A percentile compares a stretch with the other conserved stretches of the same genome.
Evolutionary conservation across 2,329 filamentous ascomycete genomes (phyloP).

Genomic region (Aspergillus persii): DNA sequence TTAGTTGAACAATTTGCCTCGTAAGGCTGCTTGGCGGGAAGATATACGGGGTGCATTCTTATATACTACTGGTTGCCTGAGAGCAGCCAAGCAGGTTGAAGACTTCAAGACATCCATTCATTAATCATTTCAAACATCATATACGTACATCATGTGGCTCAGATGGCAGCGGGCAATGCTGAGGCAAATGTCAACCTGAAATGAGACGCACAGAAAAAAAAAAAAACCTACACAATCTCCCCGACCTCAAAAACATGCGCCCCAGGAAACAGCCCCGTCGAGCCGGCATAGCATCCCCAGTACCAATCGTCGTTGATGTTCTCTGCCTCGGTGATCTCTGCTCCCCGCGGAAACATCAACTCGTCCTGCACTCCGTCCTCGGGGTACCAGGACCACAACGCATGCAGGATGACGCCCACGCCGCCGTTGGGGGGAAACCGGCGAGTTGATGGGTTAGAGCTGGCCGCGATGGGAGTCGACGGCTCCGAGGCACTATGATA

Average conservation of each 20-base stretch:
- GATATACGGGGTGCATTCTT: background rate
- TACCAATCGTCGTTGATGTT: conserved; percentile 92
- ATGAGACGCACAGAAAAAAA: background rate
- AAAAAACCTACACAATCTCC: conserved; percentile 28
- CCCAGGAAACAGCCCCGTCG: conserved; percentile 75
- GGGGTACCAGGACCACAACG: conserved; percentile 78
- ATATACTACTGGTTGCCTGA: background rate
- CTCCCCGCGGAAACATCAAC: conserved; percentile 76
- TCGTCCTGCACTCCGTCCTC: conserved; percentile 61
- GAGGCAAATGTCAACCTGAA: background rate
- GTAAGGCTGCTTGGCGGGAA: background rate
- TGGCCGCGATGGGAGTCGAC: conserved; percentile 59
- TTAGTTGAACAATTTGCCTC: background rate
- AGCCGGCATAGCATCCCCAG: conserved; percentile 80
- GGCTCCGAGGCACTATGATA: conserved; percentile 7
- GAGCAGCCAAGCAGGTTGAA: background rate
- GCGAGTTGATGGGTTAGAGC: conserved; percentile 10
- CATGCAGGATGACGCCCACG: conserved; percentile 61
- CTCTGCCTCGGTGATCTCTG: conserved; percentile 78
- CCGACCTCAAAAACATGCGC: conserved; percentile 63
- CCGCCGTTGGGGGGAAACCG: conserved; percentile 75
- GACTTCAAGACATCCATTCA: background rate
- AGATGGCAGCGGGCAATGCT: background rate
- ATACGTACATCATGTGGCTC: background rate
- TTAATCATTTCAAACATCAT: background rate